Evolutionary conservation across 2,329 filamentous ascomycete species (phyloP).

Genomic region (Penicillium capsulatum): DNA sequence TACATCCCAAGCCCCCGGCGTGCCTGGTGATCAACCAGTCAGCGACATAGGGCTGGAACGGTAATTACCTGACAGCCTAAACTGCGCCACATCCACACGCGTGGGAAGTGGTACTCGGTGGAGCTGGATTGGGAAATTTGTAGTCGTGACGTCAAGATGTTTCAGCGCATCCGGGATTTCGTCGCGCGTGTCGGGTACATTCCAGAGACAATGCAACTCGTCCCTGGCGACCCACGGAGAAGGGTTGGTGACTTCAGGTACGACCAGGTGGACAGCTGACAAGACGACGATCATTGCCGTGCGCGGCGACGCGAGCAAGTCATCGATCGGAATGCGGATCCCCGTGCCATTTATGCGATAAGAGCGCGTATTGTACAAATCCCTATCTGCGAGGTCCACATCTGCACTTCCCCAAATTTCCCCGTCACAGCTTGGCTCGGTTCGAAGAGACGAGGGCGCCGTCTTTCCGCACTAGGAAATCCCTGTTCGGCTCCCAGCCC

Average conservation of each 20-base stretch:
- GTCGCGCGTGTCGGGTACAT: conserved; percentile 12
- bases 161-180: conserved; percentile 11
- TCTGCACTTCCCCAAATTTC: no score
- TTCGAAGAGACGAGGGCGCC: conserved; percentile 57
- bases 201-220: not conserved
- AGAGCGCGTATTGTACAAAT: not conserved
- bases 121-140: conserved; percentile 10
- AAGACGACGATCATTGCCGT: conserved; percentile 4
- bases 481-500: conserved; percentile 67
- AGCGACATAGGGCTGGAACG: conserved; percentile 9
- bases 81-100: conserved; percentile 21
- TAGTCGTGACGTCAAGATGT: conserved; percentile 26
- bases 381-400: no score
- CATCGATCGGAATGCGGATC: conserved; percentile 3
- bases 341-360: no score
- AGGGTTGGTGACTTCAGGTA: conserved; percentile 2
- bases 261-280: conserved; percentile 1
- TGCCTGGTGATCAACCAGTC: no score
- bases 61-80: conserved; percentile 7
- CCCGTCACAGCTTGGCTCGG: conserved; percentile 29
- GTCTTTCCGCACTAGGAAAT: conserved; percentile 61
- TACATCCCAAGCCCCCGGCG: no score
- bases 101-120: conserved; percentile 18
- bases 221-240: not conserved
- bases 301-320: not conserved